Evolutionary conservation across 1,139 yeast genomes (phyloP), one percentile per base, ranked within the genome.

Genomic region (Meyerozyma athensensis): DNA sequence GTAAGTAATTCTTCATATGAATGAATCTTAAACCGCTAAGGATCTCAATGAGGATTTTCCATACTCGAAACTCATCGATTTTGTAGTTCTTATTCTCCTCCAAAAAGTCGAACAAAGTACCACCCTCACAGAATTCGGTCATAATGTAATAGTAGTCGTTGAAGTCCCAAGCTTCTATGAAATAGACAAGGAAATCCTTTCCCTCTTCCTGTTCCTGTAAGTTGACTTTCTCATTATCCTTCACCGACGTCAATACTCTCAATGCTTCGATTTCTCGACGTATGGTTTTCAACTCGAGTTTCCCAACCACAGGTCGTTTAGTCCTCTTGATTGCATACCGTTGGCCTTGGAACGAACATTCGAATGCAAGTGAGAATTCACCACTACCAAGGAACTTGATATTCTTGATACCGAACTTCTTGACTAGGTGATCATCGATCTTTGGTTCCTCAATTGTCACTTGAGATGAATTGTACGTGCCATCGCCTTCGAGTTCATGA

Each of bases 71-170:
- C 57, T 92, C 98, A 57, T 92, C 99, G n/a, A 85, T 68, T 45
- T 84, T 81, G 40, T 94, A 94, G 47, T 67, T 68, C 39, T 63
- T 65, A 55, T 82, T 81, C 47, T 86, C 95, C 31, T 81, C 75
- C 36, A 92, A 61, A 55, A 92, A 92, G 40, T 78, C 76, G 54
- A 81, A 95, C 36, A 92, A 63, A 19, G 92, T 86, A 1, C 98
- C 98, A 53, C 92, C 90, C 55, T 92, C 99, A 62, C 97, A 92
- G 56, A 68, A 89, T 53, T 90, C 97, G 2, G 96, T 90, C 94
- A 90, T 87, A 32, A 92, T 86, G 58, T 90, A 92, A 49, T 84
- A 77, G 50, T 81, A 81, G 38, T 79, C 79, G 47, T 75, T 72
- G 52, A 67, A 67, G 48, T 86, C 95, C 97, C 97, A 92, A 8